Conservation (phyloP, 331 rosid genomes). For the Malus hybrid region DNA sequence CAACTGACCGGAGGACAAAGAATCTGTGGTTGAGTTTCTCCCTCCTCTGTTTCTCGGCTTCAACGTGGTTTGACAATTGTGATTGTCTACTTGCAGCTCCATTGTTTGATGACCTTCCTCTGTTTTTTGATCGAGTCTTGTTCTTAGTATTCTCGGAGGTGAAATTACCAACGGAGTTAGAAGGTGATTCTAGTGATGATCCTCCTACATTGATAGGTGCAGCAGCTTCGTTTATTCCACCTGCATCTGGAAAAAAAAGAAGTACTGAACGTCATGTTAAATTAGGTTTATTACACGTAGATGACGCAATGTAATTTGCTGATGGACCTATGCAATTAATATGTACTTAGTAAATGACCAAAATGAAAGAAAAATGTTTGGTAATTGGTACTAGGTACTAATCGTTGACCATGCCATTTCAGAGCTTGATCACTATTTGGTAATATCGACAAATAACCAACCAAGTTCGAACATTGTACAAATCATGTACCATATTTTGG, state of each 20-base stretch:
- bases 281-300: too few relatives aligned
- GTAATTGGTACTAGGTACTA: too few relatives aligned
- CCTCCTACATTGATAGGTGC: not conserved
- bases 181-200: constrained; percentile 18
- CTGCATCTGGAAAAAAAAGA: not conserved
- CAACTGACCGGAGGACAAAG: constrained; percentile 3
- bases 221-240: not conserved
- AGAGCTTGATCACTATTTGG: too few relatives aligned
- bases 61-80: constrained; percentile 31
- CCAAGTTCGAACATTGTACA: too few relatives aligned
- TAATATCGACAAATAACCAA: too few relatives aligned
- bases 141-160: not conserved
- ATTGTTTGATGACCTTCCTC: constrained; percentile 6
- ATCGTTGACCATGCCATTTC: too few relatives aligned
- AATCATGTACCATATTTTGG: too few relatives aligned
- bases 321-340: too few relatives aligned
- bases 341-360: too few relatives aligned
- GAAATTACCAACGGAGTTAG: not conserved
- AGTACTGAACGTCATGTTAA: not conserved
- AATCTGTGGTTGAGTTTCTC: constrained; percentile 56
- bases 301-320: too few relatives aligned
- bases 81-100: not conserved
- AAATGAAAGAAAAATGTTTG: too few relatives aligned
- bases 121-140: not conserved
- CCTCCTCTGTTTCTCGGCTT: constrained; percentile 58